Base-by-base conservation (phyloP, 805 yeast species). In the Saccharomycopsis vini region DNA sequence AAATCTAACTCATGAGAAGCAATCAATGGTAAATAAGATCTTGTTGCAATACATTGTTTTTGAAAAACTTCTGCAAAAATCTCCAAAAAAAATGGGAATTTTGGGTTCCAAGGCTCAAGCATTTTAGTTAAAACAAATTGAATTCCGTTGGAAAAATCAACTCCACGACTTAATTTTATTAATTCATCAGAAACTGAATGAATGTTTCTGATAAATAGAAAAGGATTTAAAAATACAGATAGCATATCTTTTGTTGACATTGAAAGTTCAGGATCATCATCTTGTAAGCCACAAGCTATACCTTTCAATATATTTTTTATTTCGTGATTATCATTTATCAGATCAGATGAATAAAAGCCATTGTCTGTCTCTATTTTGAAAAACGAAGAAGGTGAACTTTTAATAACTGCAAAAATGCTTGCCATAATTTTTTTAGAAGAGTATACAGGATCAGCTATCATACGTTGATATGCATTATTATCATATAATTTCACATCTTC, bases 281-380 rank as follows among this genome's bases (percentile, higher is more conserved):
- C 40, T 30, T 36, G 18, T 15, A 42, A 22, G 18, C 45, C 45
- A 19, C 45, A 42, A 28, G 29, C n/a, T 7, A 42, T 36, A 5
- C 40, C 40, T 6, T 36, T 31, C n/a, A 42, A 30, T 23, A 42
- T 26, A 20, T 18, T 4, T 7, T 30, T 24, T 6, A 38, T n/a
- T 5, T 16, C 20, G 6, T 15, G 32, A n/a, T 15, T 16, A 9
- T 24, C 12, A 6, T n/a, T n/a, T n/a, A n/a, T n/a, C n/a, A n/a
- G n/a, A n/a, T n/a, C n/a, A 28, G 31, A 13, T 10, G 31, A 28
- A 10, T 28, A 10, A 28, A 10, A 10, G 12, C 10, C 31, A 10
- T n/a, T n/a, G n/a, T n/a, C n/a, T n/a, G 13, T 18, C 9, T 18
- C 19, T 9, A 32, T 7, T 7, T 32, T 15, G 36, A 32, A 32